These are phyloP conservation scores for Chaetomium strumarium DNA, from an alignment of 2,329 filamentous ascomycete species.

Conservation along the genomic window DNA sequence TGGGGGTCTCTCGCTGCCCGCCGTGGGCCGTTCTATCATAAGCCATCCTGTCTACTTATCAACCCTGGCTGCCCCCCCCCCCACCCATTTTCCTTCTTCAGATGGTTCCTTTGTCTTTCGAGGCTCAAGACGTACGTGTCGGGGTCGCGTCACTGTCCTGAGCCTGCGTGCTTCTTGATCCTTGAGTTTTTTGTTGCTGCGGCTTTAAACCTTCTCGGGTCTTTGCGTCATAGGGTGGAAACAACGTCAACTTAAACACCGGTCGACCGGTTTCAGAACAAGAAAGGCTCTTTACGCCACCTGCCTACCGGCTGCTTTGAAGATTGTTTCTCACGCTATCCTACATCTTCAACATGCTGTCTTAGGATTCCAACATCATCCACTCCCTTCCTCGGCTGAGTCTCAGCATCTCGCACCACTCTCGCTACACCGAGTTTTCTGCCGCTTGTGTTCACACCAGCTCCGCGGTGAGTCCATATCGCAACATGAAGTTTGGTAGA, in stretches of 20 bases:
- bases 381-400: too few species aligned
- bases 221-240: neutral
- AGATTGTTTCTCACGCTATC: too few species aligned
- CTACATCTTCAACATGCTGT: too few species aligned
- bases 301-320: too few species aligned
- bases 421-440: too few species aligned
- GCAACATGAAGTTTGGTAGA: constrained; percentile 34
- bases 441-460: neutral
- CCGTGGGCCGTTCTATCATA: neutral
- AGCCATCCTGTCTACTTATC: neutral
- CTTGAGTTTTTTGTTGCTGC: neutral
- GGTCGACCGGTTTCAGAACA: neutral
- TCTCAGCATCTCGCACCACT: too few species aligned
- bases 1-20: neutral
- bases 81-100: neutral
- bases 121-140: neutral
- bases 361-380: too few species aligned
- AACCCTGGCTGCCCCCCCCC: neutral
- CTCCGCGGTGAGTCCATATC: neutral
- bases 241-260: neutral
- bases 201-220: too few species aligned
- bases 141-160: neutral
- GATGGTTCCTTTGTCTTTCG: neutral
- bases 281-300: too few species aligned
- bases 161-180: neutral